phyloP scores from a whole-genome alignment of 805 yeast species.

The Metschnikowia baotianmanensis region DNA sequence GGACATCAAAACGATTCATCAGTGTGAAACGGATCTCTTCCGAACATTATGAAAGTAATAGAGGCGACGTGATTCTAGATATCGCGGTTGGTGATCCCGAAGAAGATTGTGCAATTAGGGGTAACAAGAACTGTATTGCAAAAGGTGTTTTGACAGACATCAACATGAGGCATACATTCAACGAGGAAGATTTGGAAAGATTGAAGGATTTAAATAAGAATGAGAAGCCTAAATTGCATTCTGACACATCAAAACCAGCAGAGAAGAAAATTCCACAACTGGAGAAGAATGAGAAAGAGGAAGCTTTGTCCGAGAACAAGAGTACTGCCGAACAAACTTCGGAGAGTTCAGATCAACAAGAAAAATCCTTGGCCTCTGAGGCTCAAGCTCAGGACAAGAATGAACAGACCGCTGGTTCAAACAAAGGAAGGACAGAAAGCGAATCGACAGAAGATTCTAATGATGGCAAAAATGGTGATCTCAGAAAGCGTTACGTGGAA shows the following conservation, averaged over 20 bases:
- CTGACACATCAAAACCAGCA: constrained; percentile 3
- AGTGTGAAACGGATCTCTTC: constrained; percentile 28
- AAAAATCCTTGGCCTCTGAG: too few relatives aligned
- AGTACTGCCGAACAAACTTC: too few relatives aligned
- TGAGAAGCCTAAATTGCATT: constrained; percentile 4
- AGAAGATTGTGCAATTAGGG: constrained; percentile 33
- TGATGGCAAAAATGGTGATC: not conserved
- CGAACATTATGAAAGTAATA: constrained; percentile 19
- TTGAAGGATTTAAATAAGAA: constrained; percentile 10
- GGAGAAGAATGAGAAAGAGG: not conserved
- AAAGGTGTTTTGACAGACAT: constrained; percentile 28
- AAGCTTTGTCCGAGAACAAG: not conserved
- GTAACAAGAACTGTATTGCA: constrained; percentile 35
- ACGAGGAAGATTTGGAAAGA: constrained; percentile 23
- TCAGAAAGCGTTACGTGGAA: constrained; percentile 17
- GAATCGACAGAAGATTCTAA: not conserved
- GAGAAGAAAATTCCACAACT: not conserved
- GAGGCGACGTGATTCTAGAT: constrained; percentile 37
- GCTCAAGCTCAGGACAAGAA: not conserved
- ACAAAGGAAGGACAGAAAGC: constrained; percentile 6
- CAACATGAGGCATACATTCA: constrained; percentile 25
- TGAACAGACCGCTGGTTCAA: too few relatives aligned
- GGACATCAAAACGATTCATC: constrained; percentile 43
- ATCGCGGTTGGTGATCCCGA: constrained; percentile 37
- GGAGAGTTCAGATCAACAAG: too few relatives aligned